phyloP scores from a whole-genome alignment of 2,329 filamentous ascomycete species.

The Sodiomyces alkalinus region DNA sequence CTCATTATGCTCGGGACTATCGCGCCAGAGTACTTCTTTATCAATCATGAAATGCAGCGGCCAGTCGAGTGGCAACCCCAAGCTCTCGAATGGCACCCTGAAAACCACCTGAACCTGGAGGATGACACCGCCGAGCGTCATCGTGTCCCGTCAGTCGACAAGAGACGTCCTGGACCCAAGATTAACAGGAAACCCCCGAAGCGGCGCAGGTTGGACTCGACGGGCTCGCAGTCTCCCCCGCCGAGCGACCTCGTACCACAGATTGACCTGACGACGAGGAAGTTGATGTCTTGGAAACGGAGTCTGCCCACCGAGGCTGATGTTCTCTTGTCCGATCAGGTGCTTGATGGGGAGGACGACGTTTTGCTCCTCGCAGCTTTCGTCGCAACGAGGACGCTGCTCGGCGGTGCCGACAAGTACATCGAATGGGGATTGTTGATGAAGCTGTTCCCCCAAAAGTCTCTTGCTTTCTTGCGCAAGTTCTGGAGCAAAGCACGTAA shows the following conservation, averaged over 20 bases:
- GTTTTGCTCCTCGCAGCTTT: conserved; percentile 36
- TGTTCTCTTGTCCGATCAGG: neutral
- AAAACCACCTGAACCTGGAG: neutral
- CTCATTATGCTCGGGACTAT: conserved; percentile 17
- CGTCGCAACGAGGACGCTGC: conserved; percentile 38
- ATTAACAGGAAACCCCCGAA: too few relatives aligned
- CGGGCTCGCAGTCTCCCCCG: too few relatives aligned
- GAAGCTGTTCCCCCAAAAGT: conserved; percentile 37
- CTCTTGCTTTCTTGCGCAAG: conserved; percentile 33
- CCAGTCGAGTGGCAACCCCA: neutral
- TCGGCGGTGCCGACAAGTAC: conserved; percentile 43
- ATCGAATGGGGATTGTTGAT: conserved; percentile 47
- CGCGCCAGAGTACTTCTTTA: conserved; percentile 21
- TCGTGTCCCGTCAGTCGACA: too few relatives aligned
- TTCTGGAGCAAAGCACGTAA: conserved; percentile 39
- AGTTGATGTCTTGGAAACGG: neutral
- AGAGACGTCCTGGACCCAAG: too few relatives aligned
- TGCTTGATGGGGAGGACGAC: conserved; percentile 7
- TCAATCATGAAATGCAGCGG: conserved; percentile 13
- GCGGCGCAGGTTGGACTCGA: neutral
- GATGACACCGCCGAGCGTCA: neutral
- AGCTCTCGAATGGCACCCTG: neutral
- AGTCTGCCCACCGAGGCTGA: neutral
- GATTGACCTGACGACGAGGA: conserved; percentile 1
- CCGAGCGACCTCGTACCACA: too few relatives aligned